Percentiles rank a stretch among this genome's conserved stretches.
phyloP scores from a whole-genome alignment of 163 green algal genomes.

The Coccomyxa subellipsoidea region DNA sequence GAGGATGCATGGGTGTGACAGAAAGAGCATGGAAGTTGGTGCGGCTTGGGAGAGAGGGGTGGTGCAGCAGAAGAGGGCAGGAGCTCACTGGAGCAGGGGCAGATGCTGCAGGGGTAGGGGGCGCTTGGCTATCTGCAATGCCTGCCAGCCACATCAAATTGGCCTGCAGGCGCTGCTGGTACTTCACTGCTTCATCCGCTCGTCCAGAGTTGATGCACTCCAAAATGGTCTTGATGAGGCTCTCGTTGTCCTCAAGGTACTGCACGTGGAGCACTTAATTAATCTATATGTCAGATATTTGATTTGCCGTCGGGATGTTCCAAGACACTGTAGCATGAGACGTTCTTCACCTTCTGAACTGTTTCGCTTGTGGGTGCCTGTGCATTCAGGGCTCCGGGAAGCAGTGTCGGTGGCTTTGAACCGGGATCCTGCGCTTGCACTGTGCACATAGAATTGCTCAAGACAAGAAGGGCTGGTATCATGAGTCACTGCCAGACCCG shows the following conservation, averaged over 20 bases:
- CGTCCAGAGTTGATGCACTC: conserved; percentile 8
- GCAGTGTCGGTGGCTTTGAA: background rate
- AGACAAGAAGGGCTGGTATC: too few species aligned
- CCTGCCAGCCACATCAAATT: conserved; percentile 15
- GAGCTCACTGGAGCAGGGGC: background rate
- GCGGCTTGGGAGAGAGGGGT: too few species aligned
- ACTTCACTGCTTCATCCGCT: background rate
- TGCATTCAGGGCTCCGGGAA: background rate
- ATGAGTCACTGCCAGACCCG: too few species aligned
- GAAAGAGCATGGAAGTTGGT: background rate
- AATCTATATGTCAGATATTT: background rate
- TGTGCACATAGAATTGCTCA: too few species aligned
- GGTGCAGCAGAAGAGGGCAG: too few species aligned
- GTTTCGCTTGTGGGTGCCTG: background rate
- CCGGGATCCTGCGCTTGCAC: background rate
- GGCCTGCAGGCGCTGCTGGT: conserved; percentile 15
- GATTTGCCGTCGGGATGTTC: background rate
- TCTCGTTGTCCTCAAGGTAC: conserved; percentile 21
- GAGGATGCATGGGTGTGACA: background rate
- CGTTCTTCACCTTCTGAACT: background rate
- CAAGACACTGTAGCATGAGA: too few species aligned
- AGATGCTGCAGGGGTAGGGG: background rate
- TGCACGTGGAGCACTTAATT: background rate
- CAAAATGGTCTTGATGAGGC: conserved; percentile 11
- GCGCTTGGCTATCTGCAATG: conserved; percentile 11